These are phyloP conservation scores for Globisporangium solare DNA, from an alignment of 352 stramenopile species.

Conservation along the genomic window DNA sequence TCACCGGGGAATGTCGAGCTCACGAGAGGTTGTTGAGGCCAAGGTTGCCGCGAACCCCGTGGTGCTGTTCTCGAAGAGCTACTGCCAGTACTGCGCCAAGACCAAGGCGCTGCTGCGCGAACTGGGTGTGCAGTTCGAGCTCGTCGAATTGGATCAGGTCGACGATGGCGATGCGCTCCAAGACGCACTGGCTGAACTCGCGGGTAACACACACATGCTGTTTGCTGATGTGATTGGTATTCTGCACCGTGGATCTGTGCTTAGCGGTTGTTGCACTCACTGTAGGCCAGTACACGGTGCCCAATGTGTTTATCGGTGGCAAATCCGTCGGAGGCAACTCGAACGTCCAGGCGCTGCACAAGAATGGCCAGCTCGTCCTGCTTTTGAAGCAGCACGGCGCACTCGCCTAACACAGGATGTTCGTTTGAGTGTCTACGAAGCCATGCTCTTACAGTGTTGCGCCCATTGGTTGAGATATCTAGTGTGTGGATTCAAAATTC, in stretches of 20 bases:
- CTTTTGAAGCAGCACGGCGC: conserved; percentile 41
- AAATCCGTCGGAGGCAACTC: conserved; percentile 84
- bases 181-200: conserved; percentile 9
- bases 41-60: conserved; percentile 11
- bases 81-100: conserved; percentile 77
- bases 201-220: conserved; percentile 5
- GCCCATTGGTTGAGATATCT: too few species aligned
- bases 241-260: too few species aligned
- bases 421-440: too few species aligned
- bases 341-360: conserved; percentile 55
- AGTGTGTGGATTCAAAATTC: too few species aligned
- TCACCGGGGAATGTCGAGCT: background rate
- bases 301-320: conserved; percentile 90
- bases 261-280: too few species aligned
- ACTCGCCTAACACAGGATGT: too few species aligned
- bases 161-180: conserved; percentile 10
- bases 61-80: conserved; percentile 74
- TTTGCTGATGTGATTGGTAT: background rate
- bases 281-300: conserved; percentile 75
- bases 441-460: too few species aligned
- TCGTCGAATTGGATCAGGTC: conserved; percentile 13
- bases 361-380: conserved; percentile 59
- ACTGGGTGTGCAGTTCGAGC: conserved; percentile 6
- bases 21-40: conserved; percentile 16
- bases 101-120: conserved; percentile 8